These are phyloP conservation scores for Tagetes erecta DNA, from an alignment of 129 eudicot genomes.

Conservation along the genomic window DNA sequence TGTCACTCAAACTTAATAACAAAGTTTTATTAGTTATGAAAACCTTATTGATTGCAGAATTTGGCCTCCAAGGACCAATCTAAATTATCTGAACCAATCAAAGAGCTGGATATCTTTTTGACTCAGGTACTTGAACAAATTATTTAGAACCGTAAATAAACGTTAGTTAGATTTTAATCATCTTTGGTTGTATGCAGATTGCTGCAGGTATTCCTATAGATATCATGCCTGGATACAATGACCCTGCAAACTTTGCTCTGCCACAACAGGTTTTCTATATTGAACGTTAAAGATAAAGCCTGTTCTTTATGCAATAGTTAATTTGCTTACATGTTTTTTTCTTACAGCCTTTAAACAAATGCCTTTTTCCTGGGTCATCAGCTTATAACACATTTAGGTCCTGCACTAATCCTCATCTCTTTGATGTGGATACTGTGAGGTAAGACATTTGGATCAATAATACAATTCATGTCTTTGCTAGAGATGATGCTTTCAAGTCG, in stretches of 20 bases:
- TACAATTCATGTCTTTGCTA: slow-evolving; percentile 3
- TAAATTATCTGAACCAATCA: slow-evolving; percentile 66
- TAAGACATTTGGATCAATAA: slow-evolving; percentile 30
- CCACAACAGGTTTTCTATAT: slow-evolving; percentile 78
- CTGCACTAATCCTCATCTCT: slow-evolving; percentile 87
- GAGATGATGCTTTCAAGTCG: neutral
- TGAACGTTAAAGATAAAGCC: neutral
- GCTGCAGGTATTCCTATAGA: slow-evolving; percentile 86
- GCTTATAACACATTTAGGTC: slow-evolving; percentile 87
- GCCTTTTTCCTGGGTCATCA: slow-evolving; percentile 92
- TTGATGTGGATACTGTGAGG: slow-evolving; percentile 86
- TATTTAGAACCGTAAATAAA: neutral
- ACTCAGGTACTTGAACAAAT: slow-evolving; percentile 58
- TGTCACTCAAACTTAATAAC: slow-evolving; percentile 4
- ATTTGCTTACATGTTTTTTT: slow-evolving; percentile 14
- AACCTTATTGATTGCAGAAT: slow-evolving; percentile 49
- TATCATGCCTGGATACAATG: slow-evolving; percentile 85
- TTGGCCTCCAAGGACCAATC: slow-evolving; percentile 78
- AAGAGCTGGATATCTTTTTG: slow-evolving; percentile 87
- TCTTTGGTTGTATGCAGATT: slow-evolving; percentile 50
- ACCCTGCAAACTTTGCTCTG: slow-evolving; percentile 82
- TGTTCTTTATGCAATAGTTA: neutral
- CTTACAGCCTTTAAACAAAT: slow-evolving; percentile 74
- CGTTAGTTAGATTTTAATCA: slow-evolving; percentile 1
- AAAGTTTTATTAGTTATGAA: neutral